phyloP scores from a whole-genome alignment of 2,329 filamentous ascomycete species.

The Didymella keratinophila region DNA sequence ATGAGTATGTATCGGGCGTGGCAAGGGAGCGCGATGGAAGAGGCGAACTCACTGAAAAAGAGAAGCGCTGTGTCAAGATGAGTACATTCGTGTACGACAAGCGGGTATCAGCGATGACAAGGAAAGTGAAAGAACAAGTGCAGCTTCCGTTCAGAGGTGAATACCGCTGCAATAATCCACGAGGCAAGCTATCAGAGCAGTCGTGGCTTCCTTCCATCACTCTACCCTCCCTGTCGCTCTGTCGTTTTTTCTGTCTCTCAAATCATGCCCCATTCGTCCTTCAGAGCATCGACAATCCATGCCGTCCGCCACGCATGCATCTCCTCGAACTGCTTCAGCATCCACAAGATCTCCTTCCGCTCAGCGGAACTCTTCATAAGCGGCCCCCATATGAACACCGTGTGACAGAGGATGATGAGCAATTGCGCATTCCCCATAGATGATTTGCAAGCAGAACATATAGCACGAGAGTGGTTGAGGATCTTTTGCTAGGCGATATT shows the following conservation, averaged over 20 bases:
- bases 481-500: slow-evolving; percentile 25
- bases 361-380: slow-evolving; percentile 29
- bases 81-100: too few species aligned
- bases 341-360: slow-evolving; percentile 29
- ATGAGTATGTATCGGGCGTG: too few species aligned
- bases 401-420: slow-evolving; percentile 36
- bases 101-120: too few species aligned
- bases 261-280: slow-evolving; percentile 31
- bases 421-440: slow-evolving; percentile 31
- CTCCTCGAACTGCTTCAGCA: slow-evolving; percentile 33
- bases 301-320: slow-evolving; percentile 40
- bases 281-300: slow-evolving; percentile 43
- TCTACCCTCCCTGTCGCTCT: too few species aligned
- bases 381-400: slow-evolving; percentile 38
- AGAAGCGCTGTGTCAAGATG: too few species aligned
- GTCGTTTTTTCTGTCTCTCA: not conserved
- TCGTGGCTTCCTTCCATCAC: too few species aligned
- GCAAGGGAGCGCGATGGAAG: too few species aligned
- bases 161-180: too few species aligned
- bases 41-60: too few species aligned
- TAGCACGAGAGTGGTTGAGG: slow-evolving; percentile 33
- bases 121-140: too few species aligned
- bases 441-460: slow-evolving; percentile 37
- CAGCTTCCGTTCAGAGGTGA: too few species aligned
- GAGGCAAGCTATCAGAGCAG: too few species aligned